A percentile compares a stretch with the other conserved stretches of the same genome.
These are phyloP conservation scores for Hemerocallis citrina DNA, from an alignment of 106 monocot genomes.

Conservation along the genomic window DNA sequence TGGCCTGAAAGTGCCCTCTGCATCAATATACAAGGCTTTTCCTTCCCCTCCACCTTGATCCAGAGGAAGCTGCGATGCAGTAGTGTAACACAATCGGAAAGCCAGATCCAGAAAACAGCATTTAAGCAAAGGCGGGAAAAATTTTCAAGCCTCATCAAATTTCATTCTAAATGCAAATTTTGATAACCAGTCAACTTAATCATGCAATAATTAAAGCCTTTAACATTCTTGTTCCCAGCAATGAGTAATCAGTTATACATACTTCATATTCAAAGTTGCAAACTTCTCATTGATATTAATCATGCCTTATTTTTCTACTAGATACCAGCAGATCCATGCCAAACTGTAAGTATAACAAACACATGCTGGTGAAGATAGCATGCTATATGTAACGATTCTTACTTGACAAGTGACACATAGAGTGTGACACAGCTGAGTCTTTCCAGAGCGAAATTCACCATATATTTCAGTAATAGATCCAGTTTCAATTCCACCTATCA, in stretches of 20 bases:
- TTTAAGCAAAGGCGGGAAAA: neutral
- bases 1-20: constrained; percentile 89
- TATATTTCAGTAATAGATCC: constrained; percentile 98
- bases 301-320: too few relatives aligned
- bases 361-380: too few relatives aligned
- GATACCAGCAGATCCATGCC: constrained; percentile 98
- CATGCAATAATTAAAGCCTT: too few relatives aligned
- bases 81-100: neutral
- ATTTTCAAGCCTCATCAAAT: too few relatives aligned
- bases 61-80: constrained; percentile 55
- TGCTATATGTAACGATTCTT: neutral
- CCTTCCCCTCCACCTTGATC: constrained; percentile 97
- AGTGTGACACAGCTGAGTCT: constrained; percentile 93
- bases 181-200: too few relatives aligned
- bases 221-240: too few relatives aligned
- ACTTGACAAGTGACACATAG: constrained; percentile 98
- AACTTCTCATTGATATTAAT: too few relatives aligned
- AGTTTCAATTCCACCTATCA: constrained; percentile 89
- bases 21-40: constrained; percentile 92
- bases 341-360: too few relatives aligned
- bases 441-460: constrained; percentile 93
- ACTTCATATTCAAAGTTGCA: too few relatives aligned
- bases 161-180: too few relatives aligned
- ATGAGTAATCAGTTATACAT: too few relatives aligned
- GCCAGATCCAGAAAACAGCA: neutral